Evolutionary conservation across 768 basidiomycete species (phyloP).

Genomic region (Leccinum subgranulosum): DNA sequence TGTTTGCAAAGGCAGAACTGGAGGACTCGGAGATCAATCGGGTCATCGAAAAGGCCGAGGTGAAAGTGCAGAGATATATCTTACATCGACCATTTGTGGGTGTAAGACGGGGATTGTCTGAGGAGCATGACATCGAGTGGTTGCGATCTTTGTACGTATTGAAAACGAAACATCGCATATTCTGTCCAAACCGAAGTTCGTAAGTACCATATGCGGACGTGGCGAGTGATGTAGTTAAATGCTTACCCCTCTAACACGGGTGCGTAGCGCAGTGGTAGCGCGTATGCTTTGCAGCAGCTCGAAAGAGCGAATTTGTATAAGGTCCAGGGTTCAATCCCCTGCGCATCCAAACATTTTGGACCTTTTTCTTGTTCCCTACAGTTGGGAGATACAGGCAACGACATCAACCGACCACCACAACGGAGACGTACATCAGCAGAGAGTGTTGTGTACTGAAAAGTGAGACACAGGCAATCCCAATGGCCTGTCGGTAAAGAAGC

Average conservation of each 20-base stretch:
- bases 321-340: conserved; percentile 45
- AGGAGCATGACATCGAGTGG: background rate
- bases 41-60: conserved; percentile 33
- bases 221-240: background rate
- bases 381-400: too few species aligned
- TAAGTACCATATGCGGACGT: background rate
- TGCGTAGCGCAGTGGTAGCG: conserved; percentile 38
- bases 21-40: conserved; percentile 38
- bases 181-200: too few species aligned
- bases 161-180: too few species aligned
- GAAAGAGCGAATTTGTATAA: conserved; percentile 32
- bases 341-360: conserved; percentile 34
- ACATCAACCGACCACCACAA: too few species aligned
- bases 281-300: conserved; percentile 41
- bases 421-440: too few species aligned
- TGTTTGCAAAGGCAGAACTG: conserved; percentile 38
- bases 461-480: too few species aligned
- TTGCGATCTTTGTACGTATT: background rate
- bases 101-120: conserved; percentile 6
- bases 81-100: conserved; percentile 27
- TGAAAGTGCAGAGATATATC: conserved; percentile 42
- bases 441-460: too few species aligned
- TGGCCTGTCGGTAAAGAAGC: too few species aligned
- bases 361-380: too few species aligned
- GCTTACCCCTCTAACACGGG: background rate